Percentiles rank a stretch among this genome's conserved stretches.
Conservation (phyloP, 1,284 basidiomycete genomes). For the Papiliotrema laurentii region DNA sequence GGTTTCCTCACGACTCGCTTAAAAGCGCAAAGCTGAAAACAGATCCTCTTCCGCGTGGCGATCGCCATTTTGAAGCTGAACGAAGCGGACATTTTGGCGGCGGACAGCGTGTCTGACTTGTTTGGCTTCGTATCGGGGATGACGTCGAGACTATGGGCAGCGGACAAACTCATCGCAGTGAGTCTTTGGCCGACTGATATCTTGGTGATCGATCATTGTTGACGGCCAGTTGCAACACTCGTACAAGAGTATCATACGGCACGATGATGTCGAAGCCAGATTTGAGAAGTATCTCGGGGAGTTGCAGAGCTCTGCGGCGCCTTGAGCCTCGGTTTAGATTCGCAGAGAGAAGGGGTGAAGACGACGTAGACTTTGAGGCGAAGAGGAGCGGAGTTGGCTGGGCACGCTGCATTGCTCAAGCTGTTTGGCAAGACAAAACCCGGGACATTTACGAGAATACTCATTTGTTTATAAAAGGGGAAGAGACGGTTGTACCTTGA, state of each 20-base stretch:
- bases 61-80: slow-evolving; percentile 79
- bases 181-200: slow-evolving; percentile 15
- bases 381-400: too few species aligned
- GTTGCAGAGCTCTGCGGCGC: neutral
- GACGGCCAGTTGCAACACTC: slow-evolving; percentile 30
- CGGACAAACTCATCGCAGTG: slow-evolving; percentile 83
- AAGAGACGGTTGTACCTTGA: too few species aligned
- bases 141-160: slow-evolving; percentile 86
- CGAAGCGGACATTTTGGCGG: slow-evolving; percentile 73
- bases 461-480: too few species aligned
- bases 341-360: too few species aligned
- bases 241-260: slow-evolving; percentile 43
- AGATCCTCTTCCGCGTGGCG: slow-evolving; percentile 73
- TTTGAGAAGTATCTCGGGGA: slow-evolving; percentile 20
- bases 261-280: slow-evolving; percentile 64
- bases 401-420: too few species aligned
- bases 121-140: slow-evolving; percentile 81
- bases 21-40: neutral
- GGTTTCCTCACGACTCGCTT: slow-evolving; percentile 7
- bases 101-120: slow-evolving; percentile 76
- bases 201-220: neutral
- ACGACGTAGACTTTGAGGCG: too few species aligned
- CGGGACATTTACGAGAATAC: too few species aligned
- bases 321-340: too few species aligned
- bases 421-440: too few species aligned